Percentiles rank a stretch among this genome's conserved stretches.
These are phyloP conservation scores for Phaeotremella skinneri DNA, from an alignment of 768 basidiomycete species.

Conservation along the genomic window DNA sequence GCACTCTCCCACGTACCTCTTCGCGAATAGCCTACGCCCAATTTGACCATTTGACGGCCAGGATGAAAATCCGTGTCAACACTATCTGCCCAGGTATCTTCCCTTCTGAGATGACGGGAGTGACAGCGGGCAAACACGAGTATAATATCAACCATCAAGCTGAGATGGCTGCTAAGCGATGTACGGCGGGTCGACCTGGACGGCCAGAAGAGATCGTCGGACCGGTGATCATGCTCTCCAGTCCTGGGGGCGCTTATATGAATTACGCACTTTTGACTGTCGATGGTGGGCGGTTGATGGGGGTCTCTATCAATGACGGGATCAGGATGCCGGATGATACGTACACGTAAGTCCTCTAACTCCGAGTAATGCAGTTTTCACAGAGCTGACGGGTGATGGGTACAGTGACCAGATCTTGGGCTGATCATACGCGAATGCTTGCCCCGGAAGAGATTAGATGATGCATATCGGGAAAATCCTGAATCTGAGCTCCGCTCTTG, in stretches of 20 bases:
- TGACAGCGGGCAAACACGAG: slow-evolving; percentile 11
- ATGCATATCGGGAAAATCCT: too few relatives aligned
- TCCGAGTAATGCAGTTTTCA: too few relatives aligned
- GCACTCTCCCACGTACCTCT: slow-evolving; percentile 1
- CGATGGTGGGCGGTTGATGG: slow-evolving; percentile 43
- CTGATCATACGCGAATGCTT: too few relatives aligned
- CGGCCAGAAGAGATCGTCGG: slow-evolving; percentile 47
- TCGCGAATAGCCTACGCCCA: neutral
- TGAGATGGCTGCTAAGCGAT: slow-evolving; percentile 22
- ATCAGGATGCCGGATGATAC: slow-evolving; percentile 26
- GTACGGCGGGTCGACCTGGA: slow-evolving; percentile 42
- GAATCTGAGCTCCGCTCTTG: too few relatives aligned
- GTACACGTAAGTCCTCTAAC: slow-evolving; percentile 23
- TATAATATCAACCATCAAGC: slow-evolving; percentile 27
- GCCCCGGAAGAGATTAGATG: too few relatives aligned
- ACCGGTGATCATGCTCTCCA: slow-evolving; percentile 40
- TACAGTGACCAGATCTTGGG: slow-evolving; percentile 14
- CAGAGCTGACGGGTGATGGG: slow-evolving; percentile 26
- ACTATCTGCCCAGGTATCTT: slow-evolving; percentile 50
- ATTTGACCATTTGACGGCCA: slow-evolving; percentile 7
- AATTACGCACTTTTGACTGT: slow-evolving; percentile 39
- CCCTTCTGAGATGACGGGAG: slow-evolving; percentile 49
- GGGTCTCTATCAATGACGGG: slow-evolving; percentile 28
- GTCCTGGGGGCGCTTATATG: slow-evolving; percentile 40
- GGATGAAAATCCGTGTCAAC: slow-evolving; percentile 50